phyloP scores from a whole-genome alignment of 1,139 yeast species.

The Casaregolazyma suthepensis region DNA sequence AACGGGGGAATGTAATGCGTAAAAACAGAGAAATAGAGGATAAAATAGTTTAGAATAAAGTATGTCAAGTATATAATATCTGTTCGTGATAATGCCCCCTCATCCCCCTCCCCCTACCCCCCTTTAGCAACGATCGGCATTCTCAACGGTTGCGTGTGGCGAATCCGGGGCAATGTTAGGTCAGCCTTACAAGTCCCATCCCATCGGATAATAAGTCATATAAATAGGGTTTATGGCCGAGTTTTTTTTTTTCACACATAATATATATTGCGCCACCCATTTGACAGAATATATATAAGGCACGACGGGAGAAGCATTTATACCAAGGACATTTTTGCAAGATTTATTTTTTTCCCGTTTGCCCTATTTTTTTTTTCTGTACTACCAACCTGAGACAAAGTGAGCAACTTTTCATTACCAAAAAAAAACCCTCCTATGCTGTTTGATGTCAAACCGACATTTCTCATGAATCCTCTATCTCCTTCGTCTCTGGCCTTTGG shows the following conservation, averaged over 20 bases:
- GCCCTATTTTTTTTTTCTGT: not conserved
- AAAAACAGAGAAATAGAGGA: too few species aligned
- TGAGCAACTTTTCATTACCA: not conserved
- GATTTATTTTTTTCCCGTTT: not conserved
- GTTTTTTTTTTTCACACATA: not conserved
- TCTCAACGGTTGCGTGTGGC: not conserved
- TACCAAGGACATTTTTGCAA: not conserved
- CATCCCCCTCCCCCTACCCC: too few species aligned
- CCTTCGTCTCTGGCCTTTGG: not conserved
- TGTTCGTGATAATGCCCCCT: too few species aligned
- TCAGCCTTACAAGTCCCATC: not conserved
- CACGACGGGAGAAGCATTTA: not conserved
- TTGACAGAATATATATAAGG: not conserved
- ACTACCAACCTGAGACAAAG: not conserved
- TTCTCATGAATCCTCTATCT: constrained; percentile 4
- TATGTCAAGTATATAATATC: too few species aligned
- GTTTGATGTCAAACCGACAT: constrained; percentile 6
- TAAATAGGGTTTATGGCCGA: not conserved
- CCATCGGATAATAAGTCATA: not conserved
- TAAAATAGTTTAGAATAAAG: too few species aligned
- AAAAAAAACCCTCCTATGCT: constrained; percentile 1
- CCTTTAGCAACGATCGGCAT: not conserved
- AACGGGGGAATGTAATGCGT: too few species aligned
- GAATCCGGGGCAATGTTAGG: not conserved
- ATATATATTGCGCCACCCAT: not conserved